Base-by-base conservation (phyloP, 352 stramenopile genomes). In the Peronospora belbahrii region DNA sequence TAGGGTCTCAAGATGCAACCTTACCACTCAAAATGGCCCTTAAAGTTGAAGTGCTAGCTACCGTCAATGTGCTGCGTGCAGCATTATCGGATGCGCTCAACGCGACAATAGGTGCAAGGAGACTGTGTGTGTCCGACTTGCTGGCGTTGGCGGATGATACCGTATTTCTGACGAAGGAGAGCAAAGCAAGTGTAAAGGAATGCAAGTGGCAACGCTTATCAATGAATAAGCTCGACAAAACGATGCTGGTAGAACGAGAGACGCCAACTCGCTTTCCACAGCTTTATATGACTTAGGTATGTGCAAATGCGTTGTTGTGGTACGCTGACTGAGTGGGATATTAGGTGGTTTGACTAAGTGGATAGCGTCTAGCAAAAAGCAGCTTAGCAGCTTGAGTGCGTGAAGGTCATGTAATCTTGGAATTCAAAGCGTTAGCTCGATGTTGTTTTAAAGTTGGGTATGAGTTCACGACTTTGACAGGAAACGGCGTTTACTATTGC, bases 71-170 rank as follows among this genome's bases (percentile, higher is more conserved):
- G 1, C 43, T 86, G 10, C 74, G 77, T 0, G 52, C 70, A 13
- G 65, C 70, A 24, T 67, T 88, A 33, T 88, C 77, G 2, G 32
- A 67, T 6, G 62, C 77, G 1, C 51, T 84, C 2, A 75, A 85
- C 18, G 64, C 58, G n/a, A 62, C 42, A 3, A 24, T 42, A 0
- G 42, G 37, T 9, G 60, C 48, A 13, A 37, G 52, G 17, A 40
- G 66, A 34, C n/a, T 78, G 14, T 62, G 64, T 33, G 57, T 51
- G 18, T 64, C 46, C 2, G 52, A 70, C 35, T 32, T 83, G 27
- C 42, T 84, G 6, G 58, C 56, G 17, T 49, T 86, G 2, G 56
- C 61, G 8, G 62, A 76, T 19, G 74, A 84, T 31, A 57, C 65
- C 17, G 48, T 49, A n/a, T 74, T 70, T 15, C 38, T 86, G 6